Percentiles rank a stretch among this genome's conserved stretches.
Conservation (phyloP, 768 basidiomycete species). For the Pleurotus salmoneostramineus region DNA sequence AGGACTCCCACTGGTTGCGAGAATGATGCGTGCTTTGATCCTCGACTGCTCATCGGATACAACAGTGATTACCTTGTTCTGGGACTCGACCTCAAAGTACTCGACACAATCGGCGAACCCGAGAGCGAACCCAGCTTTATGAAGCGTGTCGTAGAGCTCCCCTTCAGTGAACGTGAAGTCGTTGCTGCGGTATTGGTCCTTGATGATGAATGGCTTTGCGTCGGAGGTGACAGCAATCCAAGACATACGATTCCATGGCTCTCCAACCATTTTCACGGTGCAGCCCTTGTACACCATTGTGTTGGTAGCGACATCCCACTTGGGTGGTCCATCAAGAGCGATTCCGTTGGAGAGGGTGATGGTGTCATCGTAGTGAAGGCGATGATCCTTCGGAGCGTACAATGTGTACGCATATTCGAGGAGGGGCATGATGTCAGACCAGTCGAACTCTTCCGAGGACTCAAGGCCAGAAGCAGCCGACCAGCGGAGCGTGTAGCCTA, state of each 20-base stretch:
- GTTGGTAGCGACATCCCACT: neutral
- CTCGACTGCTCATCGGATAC: neutral
- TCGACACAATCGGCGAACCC: neutral
- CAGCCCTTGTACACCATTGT: neutral
- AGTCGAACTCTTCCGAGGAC: neutral
- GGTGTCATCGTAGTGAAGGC: neutral
- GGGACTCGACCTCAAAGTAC: slow-evolving; percentile 4
- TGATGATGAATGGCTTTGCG: neutral
- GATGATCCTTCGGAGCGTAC: neutral
- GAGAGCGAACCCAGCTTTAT: neutral
- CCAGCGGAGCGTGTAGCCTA: neutral
- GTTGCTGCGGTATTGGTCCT: neutral
- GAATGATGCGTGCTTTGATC: slow-evolving; percentile 1
- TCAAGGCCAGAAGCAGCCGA: neutral
- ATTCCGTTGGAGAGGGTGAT: neutral
- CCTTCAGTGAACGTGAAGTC: slow-evolving; percentile 2
- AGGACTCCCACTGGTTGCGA: neutral
- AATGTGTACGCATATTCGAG: neutral
- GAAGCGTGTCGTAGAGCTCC: slow-evolving; percentile 3
- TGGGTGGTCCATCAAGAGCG: neutral
- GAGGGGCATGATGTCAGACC: neutral
- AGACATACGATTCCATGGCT: slow-evolving; percentile 1
- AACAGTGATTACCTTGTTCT: neutral
- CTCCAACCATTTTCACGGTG: neutral
- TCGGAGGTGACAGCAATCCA: slow-evolving; percentile 3